A percentile compares a stretch with the other conserved stretches of the same genome.
These are phyloP conservation scores for Curvularia spicifera DNA, from an alignment of 2,329 filamentous ascomycete species.

Conservation along the genomic window DNA sequence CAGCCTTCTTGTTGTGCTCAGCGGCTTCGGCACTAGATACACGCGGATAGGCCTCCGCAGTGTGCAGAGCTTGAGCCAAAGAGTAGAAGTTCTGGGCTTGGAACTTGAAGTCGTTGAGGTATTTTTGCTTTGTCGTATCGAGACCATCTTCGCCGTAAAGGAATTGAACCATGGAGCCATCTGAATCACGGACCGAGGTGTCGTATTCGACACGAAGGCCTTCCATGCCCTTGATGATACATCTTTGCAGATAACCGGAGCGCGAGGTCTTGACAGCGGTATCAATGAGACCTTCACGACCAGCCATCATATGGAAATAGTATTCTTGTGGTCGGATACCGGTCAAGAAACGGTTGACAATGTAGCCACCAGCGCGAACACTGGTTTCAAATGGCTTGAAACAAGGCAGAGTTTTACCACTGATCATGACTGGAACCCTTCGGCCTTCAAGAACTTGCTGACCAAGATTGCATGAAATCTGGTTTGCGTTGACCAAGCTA, in stretches of 20 bases:
- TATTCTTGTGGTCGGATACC: constrained; percentile 97
- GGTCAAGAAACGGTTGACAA: constrained; percentile 95
- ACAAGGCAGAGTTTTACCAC: constrained; percentile 92
- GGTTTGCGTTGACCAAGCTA: constrained; percentile 88
- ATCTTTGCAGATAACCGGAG: constrained; percentile 94
- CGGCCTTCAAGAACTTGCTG: constrained; percentile 96
- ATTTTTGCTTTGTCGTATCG: constrained; percentile 92
- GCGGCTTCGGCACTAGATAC: constrained; percentile 71
- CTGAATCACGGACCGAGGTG: constrained; percentile 89
- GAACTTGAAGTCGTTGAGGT: constrained; percentile 89
- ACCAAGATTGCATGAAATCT: constrained; percentile 96
- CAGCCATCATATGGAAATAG: constrained; percentile 99
- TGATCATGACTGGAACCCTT: constrained; percentile 95
- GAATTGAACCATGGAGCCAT: constrained; percentile 93
- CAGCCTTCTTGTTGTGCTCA: constrained; percentile 67
- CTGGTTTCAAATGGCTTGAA: constrained; percentile 92
- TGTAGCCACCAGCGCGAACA: constrained; percentile 88
- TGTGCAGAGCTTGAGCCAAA: constrained; percentile 76
- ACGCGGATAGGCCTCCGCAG: constrained; percentile 61
- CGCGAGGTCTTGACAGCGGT: constrained; percentile 98
- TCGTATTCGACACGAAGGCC: constrained; percentile 92
- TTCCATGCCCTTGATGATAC: constrained; percentile 98
- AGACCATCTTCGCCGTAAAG: constrained; percentile 95
- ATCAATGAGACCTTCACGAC: constrained; percentile 96
- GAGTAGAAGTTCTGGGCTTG: constrained; percentile 84